phyloP scores from a whole-genome alignment of 2,329 filamentous ascomycete genomes.

The Beauveria scarabaeidicola region DNA sequence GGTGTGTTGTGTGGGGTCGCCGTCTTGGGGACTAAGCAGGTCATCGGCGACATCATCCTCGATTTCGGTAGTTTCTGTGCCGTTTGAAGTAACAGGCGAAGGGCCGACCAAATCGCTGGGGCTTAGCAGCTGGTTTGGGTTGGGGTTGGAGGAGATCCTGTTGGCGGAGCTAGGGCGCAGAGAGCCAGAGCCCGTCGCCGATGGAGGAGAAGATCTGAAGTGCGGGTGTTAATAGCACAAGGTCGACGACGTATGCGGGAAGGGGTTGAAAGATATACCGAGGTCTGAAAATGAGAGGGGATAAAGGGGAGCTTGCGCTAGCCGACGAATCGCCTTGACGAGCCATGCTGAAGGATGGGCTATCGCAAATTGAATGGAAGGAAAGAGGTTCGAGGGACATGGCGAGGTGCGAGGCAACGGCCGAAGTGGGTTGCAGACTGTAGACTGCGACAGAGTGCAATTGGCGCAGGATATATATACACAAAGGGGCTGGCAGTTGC shows the following conservation, averaged over 20 bases:
- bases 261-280: conserved; percentile 33
- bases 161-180: conserved; percentile 44
- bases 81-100: conserved; percentile 77
- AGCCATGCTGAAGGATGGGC: not conserved
- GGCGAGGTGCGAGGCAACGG: not conserved
- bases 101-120: conserved; percentile 67
- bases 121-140: conserved; percentile 51
- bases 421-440: not conserved
- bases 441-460: not conserved
- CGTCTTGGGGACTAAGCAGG: conserved; percentile 28
- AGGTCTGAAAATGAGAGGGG: conserved; percentile 40
- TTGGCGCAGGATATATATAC: conserved; percentile 5
- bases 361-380: not conserved
- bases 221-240: not conserved
- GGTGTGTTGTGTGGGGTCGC: conserved; percentile 21
- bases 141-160: conserved; percentile 39
- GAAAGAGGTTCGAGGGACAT: conserved; percentile 2
- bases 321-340: conserved; percentile 2
- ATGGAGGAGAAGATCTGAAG: conserved; percentile 28
- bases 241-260: not conserved
- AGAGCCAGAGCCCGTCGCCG: conserved; percentile 34
- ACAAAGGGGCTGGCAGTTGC: not conserved
- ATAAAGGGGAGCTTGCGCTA: conserved; percentile 19
- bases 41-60: conserved; percentile 67
- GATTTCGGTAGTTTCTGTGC: conserved; percentile 75